phyloP scores from a whole-genome alignment of 495 filamentous ascomycete genomes.

The Hypoxylon cercidicola region DNA sequence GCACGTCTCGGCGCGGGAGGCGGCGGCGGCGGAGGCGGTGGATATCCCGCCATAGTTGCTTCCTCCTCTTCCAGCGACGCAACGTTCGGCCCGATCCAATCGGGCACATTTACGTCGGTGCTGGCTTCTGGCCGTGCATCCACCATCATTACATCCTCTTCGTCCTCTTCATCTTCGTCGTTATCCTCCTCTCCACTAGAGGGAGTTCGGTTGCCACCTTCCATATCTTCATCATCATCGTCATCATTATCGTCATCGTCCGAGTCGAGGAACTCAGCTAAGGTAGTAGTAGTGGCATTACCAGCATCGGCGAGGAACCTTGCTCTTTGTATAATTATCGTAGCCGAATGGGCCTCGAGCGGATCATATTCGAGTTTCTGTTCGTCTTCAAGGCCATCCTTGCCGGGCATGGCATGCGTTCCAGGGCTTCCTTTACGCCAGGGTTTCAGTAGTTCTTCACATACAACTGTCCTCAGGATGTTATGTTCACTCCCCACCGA shows the following conservation, averaged over 20 bases:
- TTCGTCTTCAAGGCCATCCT: conserved; percentile 91
- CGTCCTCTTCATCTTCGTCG: conserved; percentile 60
- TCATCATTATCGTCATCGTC: conserved; percentile 63
- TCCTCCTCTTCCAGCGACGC: conserved; percentile 68
- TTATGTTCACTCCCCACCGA: conserved; percentile 82
- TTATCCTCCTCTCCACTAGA: conserved; percentile 57
- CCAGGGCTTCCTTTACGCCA: conserved; percentile 89
- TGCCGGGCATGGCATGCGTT: conserved; percentile 84
- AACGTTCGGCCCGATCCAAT: conserved; percentile 49
- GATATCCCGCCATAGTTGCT: conserved; percentile 75
- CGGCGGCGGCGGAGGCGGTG: conserved; percentile 70
- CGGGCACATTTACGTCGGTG: conserved; percentile 67
- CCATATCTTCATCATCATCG: conserved; percentile 55
- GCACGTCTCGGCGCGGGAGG: conserved; percentile 48
- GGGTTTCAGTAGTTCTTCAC: conserved; percentile 86
- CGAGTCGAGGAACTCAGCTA: conserved; percentile 46
- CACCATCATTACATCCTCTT: conserved; percentile 61
- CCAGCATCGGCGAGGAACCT: conserved; percentile 42
- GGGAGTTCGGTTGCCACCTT: conserved; percentile 46
- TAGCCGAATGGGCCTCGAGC: conserved; percentile 29
- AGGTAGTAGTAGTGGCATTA: conserved; percentile 27
- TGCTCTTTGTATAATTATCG: conserved; percentile 38
- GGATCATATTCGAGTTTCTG: conserved; percentile 56
- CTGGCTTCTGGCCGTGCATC: conserved; percentile 59
- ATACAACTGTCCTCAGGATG: conserved; percentile 81